Base-by-base conservation (phyloP, 1,284 basidiomycete species). In the Leccinum pachyderme region DNA sequence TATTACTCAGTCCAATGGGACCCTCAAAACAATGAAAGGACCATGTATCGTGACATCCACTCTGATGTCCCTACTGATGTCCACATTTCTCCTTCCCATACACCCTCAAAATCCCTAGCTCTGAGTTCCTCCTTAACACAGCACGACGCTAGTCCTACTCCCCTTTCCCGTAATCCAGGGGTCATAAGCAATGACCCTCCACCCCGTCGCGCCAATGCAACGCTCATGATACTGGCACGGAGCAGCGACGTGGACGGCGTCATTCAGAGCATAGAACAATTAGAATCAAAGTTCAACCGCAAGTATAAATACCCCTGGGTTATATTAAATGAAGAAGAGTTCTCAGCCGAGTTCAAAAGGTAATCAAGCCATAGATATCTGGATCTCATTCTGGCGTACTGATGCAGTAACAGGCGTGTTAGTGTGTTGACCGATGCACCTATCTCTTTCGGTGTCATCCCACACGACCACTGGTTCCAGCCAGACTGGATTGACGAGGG, bases 401-500 rank as follows among this genome's bases (percentile, higher is more conserved):
- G 61, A 68, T 41, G 27, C 7, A 4, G 22, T 22, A 4, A 43
- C 59, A 87, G 84, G 61, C 79, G 83, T 41, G 82, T 89, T 4
- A 73, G 75, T 52, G 75, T 81, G 7, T 67, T 88, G 53, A 83
- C 81, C 4, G 72, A 78, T 32, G 76, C 82, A 2, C 78, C 81
- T 5, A 70, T 84, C 31, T 72, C 75, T 24, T 95, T 92, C 65
- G 93, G 91, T 6, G 70, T 83, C 18, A 87, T 95, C 29, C 83
- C 86, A 4, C 67, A 67, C 18, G 82, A 88, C n/a, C 81, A 91
- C 58, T 95, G 93, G 93, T 74, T 77, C 56, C 89, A 93, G 68
- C 91, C 92, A 0, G 81, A 84, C 25, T 93, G 87, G 87, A 86
- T 91, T 57, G 87, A 91, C 57, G 86, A 91, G 65, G 75, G 81